Evolutionary conservation across 306 rosid genomes (phyloP).

Genomic region (Vigna radiata): DNA sequence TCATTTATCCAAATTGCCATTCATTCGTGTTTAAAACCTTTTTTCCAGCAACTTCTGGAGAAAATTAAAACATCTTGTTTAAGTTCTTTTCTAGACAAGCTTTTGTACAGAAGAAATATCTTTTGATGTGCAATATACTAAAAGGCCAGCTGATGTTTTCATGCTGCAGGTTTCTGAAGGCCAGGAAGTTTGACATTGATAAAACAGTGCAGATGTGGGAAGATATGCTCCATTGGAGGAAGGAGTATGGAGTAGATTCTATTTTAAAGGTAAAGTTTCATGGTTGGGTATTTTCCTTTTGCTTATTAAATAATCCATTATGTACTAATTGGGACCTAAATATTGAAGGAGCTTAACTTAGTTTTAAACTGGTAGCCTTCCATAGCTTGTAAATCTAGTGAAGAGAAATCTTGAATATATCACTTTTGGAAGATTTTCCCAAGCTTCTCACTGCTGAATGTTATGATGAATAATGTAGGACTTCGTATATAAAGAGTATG

Average conservation of each 20-base stretch:
- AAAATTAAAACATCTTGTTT: not conserved
- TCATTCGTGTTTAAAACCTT: conserved; percentile 10
- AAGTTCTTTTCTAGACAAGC: conserved; percentile 6
- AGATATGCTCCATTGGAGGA: conserved; percentile 96
- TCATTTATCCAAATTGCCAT: conserved; percentile 26
- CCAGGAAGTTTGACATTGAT: conserved; percentile 89
- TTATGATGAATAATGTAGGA: conserved; percentile 59
- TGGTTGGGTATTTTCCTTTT: conserved; percentile 16
- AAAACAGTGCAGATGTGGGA: conserved; percentile 89
- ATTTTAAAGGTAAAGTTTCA: conserved; percentile 69
- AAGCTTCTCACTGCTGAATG: conserved; percentile 43
- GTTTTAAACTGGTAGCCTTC: conserved; percentile 37
- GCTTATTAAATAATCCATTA: conserved; percentile 23
- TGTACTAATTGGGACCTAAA: conserved; percentile 3
- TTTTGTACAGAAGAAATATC: conserved; percentile 8
- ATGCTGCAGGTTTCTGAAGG: conserved; percentile 86
- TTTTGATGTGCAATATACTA: conserved; percentile 24
- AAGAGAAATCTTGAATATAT: conserved; percentile 33
- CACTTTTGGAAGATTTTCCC: conserved; percentile 34
- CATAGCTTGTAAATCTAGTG: conserved; percentile 37
- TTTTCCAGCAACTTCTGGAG: conserved; percentile 2
- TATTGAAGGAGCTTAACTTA: conserved; percentile 34
- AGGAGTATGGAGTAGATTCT: conserved; percentile 70
- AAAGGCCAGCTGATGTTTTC: conserved; percentile 32
- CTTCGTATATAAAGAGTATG: conserved; percentile 75